Percentiles rank a stretch among this genome's conserved stretches.
phyloP scores from a whole-genome alignment of 768 basidiomycete genomes.

The Phylloporus arenicola region DNA sequence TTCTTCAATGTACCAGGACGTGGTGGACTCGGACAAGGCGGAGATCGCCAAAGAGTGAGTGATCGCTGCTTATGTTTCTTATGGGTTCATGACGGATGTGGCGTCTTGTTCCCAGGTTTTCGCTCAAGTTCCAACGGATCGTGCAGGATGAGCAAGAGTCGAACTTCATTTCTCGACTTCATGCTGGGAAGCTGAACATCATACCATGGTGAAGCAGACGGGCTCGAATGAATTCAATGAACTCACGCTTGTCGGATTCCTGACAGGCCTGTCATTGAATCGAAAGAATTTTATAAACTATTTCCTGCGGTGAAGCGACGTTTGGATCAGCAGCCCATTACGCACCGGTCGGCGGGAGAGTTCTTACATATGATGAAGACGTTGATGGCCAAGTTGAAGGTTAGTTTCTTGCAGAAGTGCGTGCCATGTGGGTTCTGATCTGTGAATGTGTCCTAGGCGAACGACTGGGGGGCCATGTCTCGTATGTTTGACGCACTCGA shows the following conservation, averaged over 20 bases:
- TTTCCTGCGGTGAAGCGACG: conserved; percentile 43
- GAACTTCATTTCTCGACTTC: conserved; percentile 59
- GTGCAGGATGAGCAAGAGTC: conserved; percentile 55
- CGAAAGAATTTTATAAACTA: conserved; percentile 53
- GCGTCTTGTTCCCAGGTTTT: conserved; percentile 36
- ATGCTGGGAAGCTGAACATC: conserved; percentile 49
- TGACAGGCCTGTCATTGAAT: conserved; percentile 52
- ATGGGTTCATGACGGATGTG: neutral
- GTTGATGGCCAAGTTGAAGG: conserved; percentile 67
- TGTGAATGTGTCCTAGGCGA: conserved; percentile 34
- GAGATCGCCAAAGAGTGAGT: conserved; percentile 57
- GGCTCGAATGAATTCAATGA: neutral
- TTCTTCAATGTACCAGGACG: conserved; percentile 40
- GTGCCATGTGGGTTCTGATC: neutral
- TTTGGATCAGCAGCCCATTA: conserved; percentile 44
- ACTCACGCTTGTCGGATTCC: neutral
- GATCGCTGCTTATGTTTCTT: neutral
- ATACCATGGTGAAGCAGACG: conserved; percentile 44
- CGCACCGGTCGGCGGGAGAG: conserved; percentile 47
- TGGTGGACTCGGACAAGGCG: conserved; percentile 53
- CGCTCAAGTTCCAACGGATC: conserved; percentile 55
- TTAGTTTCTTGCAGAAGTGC: conserved; percentile 9
- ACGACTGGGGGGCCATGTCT: conserved; percentile 61
- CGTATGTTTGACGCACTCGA: conserved; percentile 34
- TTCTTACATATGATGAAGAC: conserved; percentile 57